Base-by-base conservation (phyloP, 164 flowering plant species). In the Berberis vulgaris region DNA sequence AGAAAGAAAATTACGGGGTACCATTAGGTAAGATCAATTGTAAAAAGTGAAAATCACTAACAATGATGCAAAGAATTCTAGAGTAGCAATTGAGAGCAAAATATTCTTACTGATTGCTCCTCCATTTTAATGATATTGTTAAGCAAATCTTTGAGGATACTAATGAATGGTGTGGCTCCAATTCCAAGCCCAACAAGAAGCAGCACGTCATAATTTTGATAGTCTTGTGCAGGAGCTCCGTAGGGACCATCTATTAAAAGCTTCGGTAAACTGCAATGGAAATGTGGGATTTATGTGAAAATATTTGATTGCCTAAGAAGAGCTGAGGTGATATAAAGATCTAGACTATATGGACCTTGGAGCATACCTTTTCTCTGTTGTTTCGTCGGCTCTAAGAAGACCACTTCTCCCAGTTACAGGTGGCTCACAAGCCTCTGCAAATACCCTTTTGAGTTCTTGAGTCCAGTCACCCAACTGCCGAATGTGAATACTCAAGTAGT, bases 381-480 rank as follows among this genome's bases (percentile, higher is more conserved):
- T 78, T 72, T 90, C 97, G 66, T 93, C 97, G 43, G 94, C 97
- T 73, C 98, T 82, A 45, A 90, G 90, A 63, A 93, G 84, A 13
- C 98, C 98, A 75, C 96, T 87, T 69, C 79, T 85, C 43, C 97
- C 97, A 7, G 82, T 79, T 54, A 74, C 70, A 6, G 96, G 94
- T 69, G 84, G 73, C 65, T 90, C 97, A 77, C 97, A 91, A 2
- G 79, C 96, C 69, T 82, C 91, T 6, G 95, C 76, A 72, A 95
- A 95, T 6, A 89, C 84, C 74, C 86, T 82, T 69, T 81, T 89
- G 13, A 95, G 96, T 66, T 91, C 97, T 59, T 77, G 88, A 9
- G 99, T 95, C 99, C 99, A 95, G 73, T 91, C 99, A 59, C 99
- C 99, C 10, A 95, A 76, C 73, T 87, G 88, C 57, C 99, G 80